Evolutionary conservation across 371 early-diverging fungal genomes (phyloP).

Genomic region (Lichtheimia ramosa): DNA sequence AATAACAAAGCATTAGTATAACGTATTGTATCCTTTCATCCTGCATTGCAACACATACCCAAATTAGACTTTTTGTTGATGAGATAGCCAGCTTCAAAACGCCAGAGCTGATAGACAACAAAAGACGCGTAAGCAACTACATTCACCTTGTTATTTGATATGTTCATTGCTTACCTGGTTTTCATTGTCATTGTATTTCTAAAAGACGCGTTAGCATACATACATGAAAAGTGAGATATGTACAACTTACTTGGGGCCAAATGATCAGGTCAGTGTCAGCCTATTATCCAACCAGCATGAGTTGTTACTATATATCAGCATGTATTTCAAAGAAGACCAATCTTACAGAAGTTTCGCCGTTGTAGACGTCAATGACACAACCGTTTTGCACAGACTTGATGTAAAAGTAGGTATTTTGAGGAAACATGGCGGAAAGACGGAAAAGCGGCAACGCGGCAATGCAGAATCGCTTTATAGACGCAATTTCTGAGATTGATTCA

Average conservation of each 20-base stretch:
- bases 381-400: slow-evolving; percentile 21
- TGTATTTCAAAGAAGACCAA: background rate
- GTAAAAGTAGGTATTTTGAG: slow-evolving; percentile 24
- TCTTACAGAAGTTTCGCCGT: slow-evolving; percentile 7
- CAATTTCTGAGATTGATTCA: no score
- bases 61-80: slow-evolving; percentile 30
- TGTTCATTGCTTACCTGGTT: slow-evolving; percentile 18
- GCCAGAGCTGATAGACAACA: slow-evolving; percentile 25
- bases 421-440: slow-evolving; percentile 12
- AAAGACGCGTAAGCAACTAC: background rate
- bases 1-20: background rate
- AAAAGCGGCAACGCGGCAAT: no score
- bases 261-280: slow-evolving; percentile 9
- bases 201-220: background rate
- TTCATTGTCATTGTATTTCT: slow-evolving; percentile 19
- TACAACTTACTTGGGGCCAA: slow-evolving; percentile 17
- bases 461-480: no score
- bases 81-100: slow-evolving; percentile 31
- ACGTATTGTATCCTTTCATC: background rate
- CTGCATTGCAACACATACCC: slow-evolving; percentile 20
- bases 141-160: background rate
- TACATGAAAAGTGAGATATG: background rate
- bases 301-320: background rate
- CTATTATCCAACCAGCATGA: background rate
- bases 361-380: slow-evolving; percentile 18